Conservation (phyloP, 108 stramenopile species). For the Poteriospumella lacustris region DNA sequence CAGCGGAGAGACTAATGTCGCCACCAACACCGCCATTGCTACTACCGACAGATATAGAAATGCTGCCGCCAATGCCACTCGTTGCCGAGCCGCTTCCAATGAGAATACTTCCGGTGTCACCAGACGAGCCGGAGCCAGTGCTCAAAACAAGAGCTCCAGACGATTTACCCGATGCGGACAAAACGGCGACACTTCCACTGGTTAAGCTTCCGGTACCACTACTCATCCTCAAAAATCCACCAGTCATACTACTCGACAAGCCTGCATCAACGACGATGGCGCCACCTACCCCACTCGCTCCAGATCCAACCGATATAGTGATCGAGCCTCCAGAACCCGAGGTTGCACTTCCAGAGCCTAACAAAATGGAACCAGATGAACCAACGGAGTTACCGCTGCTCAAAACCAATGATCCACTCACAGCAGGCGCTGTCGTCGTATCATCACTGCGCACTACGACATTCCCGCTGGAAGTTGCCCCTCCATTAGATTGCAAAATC, state of each 20-base stretch:
- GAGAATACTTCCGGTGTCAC: conserved; percentile 13
- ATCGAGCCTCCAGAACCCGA: not conserved
- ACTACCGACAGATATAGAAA: too few relatives aligned
- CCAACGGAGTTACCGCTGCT: not conserved
- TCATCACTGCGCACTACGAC: too few relatives aligned
- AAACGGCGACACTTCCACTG: too few relatives aligned
- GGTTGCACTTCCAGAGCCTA: too few relatives aligned
- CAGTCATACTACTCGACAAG: not conserved
- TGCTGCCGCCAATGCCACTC: conserved; percentile 15
- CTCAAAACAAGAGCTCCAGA: conserved; percentile 16
- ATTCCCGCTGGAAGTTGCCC: not conserved
- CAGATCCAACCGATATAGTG: not conserved
- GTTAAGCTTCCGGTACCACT: conserved; percentile 28
- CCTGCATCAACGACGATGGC: not conserved
- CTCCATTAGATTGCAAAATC: not conserved
- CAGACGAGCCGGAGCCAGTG: conserved; percentile 7
- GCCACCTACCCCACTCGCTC: not conserved
- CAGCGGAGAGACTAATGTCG: too few relatives aligned
- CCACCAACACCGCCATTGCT: too few relatives aligned
- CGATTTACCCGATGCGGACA: too few relatives aligned
- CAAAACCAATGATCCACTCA: not conserved
- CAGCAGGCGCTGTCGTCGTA: not conserved
- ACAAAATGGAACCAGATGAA: not conserved
- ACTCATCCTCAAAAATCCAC: conserved; percentile 21
- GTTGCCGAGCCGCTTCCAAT: conserved; percentile 29